Conservation (phyloP, 176 grass and related monocot genomes). For the Areca catechu region DNA sequence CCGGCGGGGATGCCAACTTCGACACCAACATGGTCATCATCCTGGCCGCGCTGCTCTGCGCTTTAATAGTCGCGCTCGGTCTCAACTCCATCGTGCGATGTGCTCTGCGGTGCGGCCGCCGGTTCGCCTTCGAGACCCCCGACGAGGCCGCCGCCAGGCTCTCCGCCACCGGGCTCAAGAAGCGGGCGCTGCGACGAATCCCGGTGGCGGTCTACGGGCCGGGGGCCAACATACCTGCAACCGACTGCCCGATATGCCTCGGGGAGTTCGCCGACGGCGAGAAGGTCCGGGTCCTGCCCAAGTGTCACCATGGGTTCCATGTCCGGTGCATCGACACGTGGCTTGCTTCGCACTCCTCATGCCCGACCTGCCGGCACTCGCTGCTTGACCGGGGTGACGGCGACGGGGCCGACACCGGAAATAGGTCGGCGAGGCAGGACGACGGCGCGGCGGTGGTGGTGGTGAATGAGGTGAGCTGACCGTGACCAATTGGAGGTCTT, state of each 20-base stretch:
- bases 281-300: conserved; percentile 60
- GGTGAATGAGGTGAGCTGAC: background rate
- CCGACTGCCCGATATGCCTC: conserved; percentile 68
- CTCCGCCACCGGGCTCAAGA: conserved; percentile 26
- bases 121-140: conserved; percentile 26
- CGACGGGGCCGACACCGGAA: background rate
- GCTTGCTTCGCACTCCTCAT: conserved; percentile 52
- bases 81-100: conserved; percentile 56
- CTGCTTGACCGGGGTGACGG: conserved; percentile 17
- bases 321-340: conserved; percentile 61
- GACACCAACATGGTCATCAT: conserved; percentile 61
- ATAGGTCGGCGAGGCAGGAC: background rate
- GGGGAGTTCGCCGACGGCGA: conserved; percentile 67
- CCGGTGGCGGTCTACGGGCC: conserved; percentile 51
- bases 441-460: background rate
- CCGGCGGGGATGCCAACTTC: conserved; percentile 18
- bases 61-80: conserved; percentile 48
- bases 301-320: conserved; percentile 65
- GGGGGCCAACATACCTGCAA: conserved; percentile 3
- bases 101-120: conserved; percentile 30
- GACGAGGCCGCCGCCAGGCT: background rate
- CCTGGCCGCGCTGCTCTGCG: conserved; percentile 60
- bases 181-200: conserved; percentile 38
- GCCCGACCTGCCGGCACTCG: conserved; percentile 55
- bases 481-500: background rate